Base-by-base conservation (phyloP, 169 alveolate species). In the Cryptosporidium felis region DNA sequence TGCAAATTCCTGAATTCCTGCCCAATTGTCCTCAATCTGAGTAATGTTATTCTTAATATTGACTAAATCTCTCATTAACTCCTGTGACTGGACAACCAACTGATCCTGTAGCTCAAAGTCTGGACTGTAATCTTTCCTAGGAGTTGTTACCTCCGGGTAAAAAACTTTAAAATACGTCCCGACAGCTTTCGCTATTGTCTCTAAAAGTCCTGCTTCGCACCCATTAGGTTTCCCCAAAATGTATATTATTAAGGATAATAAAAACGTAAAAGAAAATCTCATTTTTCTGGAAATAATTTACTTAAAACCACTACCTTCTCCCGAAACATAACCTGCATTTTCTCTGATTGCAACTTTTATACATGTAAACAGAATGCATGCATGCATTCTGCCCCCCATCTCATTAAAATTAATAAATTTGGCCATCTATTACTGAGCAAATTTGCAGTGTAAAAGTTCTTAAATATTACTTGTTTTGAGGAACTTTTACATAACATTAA, bases 161-260 rank as follows among this genome's bases (percentile, higher is more conserved):
- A 74, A 74, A 36, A 56, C 85, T 40, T 53, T 74, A 26, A 53
- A 49, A 53, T 74, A 74, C 36, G 74, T 74, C 18, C 74, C 65
- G 6, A 74, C 65, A 3, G 67, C 56, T 58, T 49, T 74, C 16
- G 74, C 85, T 26, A 74, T 56, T 0, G 56, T 18, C 1, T 51
- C 58, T 12, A 74, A 40, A 21, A 74, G 44, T 36, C 85, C 85
- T 26, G 85, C 85, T 41, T 74, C 85, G 40, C 85, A 74, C 44
- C 58, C 53, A 53, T 9, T 34, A 32, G 85, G 85, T 26, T 53
- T 74, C 34, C 59, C 56, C 21, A 74, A 1, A 40, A 36, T 38
- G 42, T 53, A 58, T 38, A 74, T 38, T 26, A 74, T 30, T 40
- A 53, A 74, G 28, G n/a, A 40, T 32, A 49, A 53, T 51, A 74